Conservation (phyloP, 768 basidiomycete species). For the Strobilomyces dryophilus region DNA sequence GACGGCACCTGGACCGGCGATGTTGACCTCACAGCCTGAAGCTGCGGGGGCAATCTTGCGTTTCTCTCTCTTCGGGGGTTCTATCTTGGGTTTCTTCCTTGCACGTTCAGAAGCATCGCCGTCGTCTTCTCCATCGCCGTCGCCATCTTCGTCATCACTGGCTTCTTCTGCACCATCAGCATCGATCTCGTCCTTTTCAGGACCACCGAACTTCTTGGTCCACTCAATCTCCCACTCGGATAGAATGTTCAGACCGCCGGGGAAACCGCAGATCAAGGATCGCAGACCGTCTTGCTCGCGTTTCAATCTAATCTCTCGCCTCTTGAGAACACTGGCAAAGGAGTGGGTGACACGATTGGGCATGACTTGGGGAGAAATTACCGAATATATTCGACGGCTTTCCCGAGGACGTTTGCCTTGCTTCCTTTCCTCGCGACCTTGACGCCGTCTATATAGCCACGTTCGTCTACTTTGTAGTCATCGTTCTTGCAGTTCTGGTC, state of each 20-base stretch:
- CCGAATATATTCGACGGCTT: conserved; percentile 86
- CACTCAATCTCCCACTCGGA: conserved; percentile 76
- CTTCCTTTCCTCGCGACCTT: conserved; percentile 87
- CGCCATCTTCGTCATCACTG: conserved; percentile 41
- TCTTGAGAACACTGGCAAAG: conserved; percentile 64
- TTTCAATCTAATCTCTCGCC: conserved; percentile 64
- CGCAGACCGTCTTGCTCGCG: conserved; percentile 76
- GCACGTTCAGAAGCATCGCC: conserved; percentile 42
- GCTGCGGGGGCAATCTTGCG: conserved; percentile 31
- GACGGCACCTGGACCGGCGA: conserved; percentile 29
- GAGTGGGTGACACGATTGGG: conserved; percentile 2
- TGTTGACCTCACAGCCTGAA: conserved; percentile 23
- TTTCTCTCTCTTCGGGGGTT: conserved; percentile 42
- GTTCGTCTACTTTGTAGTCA: conserved; percentile 60
- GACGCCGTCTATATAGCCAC: conserved; percentile 90
- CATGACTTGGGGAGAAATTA: conserved; percentile 25
- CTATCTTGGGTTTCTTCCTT: conserved; percentile 60
- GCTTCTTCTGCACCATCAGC: conserved; percentile 36
- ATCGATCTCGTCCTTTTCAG: conserved; percentile 71
- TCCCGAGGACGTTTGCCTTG: conserved; percentile 87
- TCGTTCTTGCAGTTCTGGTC: conserved; percentile 49
- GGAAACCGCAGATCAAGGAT: conserved; percentile 62
- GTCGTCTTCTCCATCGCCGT: conserved; percentile 38
- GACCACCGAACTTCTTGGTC: conserved; percentile 69
- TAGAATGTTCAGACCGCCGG: conserved; percentile 68